phyloP scores from a whole-genome alignment of 1,284 basidiomycete genomes.

The Fomitiporia mediterranea region DNA sequence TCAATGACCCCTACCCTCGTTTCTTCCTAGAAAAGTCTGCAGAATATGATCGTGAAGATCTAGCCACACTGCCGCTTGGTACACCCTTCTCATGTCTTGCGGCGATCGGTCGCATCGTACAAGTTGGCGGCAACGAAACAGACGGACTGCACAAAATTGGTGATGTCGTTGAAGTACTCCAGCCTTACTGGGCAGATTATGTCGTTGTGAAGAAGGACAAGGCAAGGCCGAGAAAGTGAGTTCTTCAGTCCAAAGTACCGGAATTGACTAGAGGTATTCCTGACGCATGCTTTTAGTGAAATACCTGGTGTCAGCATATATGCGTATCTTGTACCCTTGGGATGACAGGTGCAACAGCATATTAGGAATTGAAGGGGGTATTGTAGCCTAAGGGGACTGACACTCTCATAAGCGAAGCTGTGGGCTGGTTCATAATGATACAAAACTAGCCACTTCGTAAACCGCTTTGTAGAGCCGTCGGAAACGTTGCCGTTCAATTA shows the following conservation, averaged over 20 bases:
- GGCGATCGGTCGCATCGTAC: constrained; percentile 25
- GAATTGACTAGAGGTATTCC: too few species aligned
- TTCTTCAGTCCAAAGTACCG: too few species aligned
- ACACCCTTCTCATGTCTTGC: constrained; percentile 24
- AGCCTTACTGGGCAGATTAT: constrained; percentile 28
- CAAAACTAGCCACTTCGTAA: too few species aligned
- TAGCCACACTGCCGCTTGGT: constrained; percentile 24
- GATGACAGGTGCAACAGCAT: constrained; percentile 29
- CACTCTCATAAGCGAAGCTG: constrained; percentile 34
- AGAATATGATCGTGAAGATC: constrained; percentile 23
- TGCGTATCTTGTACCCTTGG: constrained; percentile 27
- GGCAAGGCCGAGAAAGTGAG: constrained; percentile 3
- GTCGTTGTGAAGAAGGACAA: constrained; percentile 23
- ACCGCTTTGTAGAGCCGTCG: constrained; percentile 26
- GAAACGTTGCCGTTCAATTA: constrained; percentile 29
- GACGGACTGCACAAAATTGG: constrained; percentile 25
- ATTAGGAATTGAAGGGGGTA: constrained; percentile 31
- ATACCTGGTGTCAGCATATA: constrained; percentile 19
- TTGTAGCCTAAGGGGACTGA: constrained; percentile 32
- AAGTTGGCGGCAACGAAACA: constrained; percentile 19
- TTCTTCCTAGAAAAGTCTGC: constrained; percentile 18
- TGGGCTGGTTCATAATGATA: constrained; percentile 29
- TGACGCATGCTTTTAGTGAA: neutral
- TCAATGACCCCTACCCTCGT: constrained; percentile 21
- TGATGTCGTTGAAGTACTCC: constrained; percentile 23